Evolutionary conservation across 2,329 filamentous ascomycete genomes (phyloP), one percentile per base, ranked within the genome.

Genomic region (Aspergillus nomiae): DNA sequence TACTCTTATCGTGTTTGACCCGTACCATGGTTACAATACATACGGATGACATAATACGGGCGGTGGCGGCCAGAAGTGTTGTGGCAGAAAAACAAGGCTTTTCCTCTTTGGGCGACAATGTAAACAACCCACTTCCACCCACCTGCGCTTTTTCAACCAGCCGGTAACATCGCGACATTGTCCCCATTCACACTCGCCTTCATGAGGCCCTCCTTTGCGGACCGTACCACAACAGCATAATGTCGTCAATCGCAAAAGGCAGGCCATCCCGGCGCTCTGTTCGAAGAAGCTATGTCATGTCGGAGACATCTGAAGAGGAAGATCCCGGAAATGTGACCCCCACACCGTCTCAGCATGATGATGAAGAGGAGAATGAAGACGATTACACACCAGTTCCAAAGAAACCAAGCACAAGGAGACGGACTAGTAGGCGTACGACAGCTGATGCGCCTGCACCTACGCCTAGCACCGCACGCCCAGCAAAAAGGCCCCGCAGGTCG

Each of bases 301-400:
- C 96, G 68, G 92, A 87, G 24, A 86, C 87, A 28, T 92, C 94
- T 48, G 92, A 96, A 63, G 91, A 92, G 61, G 87, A 90, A 67
- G 82, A 87, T 60, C 78, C 84, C 45, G 82, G 86, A 70, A 81
- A 79, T 67, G 74, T 78, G 46, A 80, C 80, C 55, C 77, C 78
- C 45, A 79, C 76, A 26, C 82, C 72, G 26, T 77, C 77, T 45
- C 71, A 74, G 57, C 72, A 72, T 56, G 70, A 85, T 65, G 83
- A 86, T 50, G 82, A 86, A 26, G 85, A 84, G 50, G 83, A 90
- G 34, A 87, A 91, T 57, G 90, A 91, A 68, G 90, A 94, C 56
- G 92, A 96, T 56, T 95, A 93, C 72, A 90, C 90, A 51, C 92
- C 92, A 2, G 90, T 90, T 55, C 86, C 90, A 1, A 82, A 85